These are phyloP conservation scores for Haplosporangium sp. DNA, from an alignment of 371 early-diverging fungal species.

Conservation along the genomic window DNA sequence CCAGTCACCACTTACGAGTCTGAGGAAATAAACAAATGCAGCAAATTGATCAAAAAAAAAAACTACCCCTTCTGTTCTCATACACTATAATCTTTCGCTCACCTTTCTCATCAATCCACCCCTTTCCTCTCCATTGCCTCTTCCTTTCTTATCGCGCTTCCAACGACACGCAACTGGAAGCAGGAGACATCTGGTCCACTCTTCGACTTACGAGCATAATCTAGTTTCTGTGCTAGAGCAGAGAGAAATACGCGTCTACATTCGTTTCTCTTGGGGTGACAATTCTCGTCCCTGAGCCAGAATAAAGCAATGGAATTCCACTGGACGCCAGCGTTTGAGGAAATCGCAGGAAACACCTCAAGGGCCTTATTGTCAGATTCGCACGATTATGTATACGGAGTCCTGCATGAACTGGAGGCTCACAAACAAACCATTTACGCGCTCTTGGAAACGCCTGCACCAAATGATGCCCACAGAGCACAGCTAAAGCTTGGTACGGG, in stretches of 20 bases:
- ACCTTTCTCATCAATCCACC: not conserved
- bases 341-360: constrained; percentile 29
- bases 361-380: constrained; percentile 40
- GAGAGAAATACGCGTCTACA: constrained; percentile 17
- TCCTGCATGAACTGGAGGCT: constrained; percentile 37
- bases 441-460: constrained; percentile 26
- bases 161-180: constrained; percentile 9
- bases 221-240: not conserved
- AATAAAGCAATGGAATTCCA: constrained; percentile 26
- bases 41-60: constrained; percentile 3
- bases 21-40: constrained; percentile 4
- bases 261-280: not conserved
- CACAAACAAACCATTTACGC: constrained; percentile 26
- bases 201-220: constrained; percentile 9
- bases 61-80: not conserved
- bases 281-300: constrained; percentile 3
- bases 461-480: constrained; percentile 49
- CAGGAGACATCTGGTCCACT: not conserved
- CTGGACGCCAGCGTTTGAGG: constrained; percentile 52
- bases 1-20: constrained; percentile 8
- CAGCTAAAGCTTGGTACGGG: constrained; percentile 51
- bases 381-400: constrained; percentile 38
- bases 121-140: not conserved
- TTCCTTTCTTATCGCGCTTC: not conserved
- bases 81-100: not conserved